A percentile compares a stretch with the other conserved stretches of the same genome.
Conservation (phyloP, 192 early-diverging fungal genomes). For the Coemansia sp. region DNA sequence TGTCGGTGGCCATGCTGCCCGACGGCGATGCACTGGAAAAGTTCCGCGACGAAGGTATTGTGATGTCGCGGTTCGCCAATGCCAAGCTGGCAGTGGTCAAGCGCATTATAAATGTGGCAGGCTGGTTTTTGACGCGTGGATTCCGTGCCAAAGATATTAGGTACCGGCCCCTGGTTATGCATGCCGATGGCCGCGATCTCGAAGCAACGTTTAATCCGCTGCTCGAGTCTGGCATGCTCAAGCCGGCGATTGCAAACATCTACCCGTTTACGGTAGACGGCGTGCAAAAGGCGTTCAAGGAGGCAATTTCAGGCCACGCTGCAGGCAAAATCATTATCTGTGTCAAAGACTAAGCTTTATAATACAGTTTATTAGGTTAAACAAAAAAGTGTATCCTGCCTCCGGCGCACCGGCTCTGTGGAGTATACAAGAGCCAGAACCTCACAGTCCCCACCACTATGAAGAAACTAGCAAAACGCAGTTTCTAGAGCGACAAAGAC, state of each 20-base stretch:
- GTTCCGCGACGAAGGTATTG: conserved; percentile 5
- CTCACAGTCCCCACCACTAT: neutral
- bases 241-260: conserved; percentile 41
- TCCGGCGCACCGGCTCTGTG: conserved; percentile 5
- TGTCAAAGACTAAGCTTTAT: conserved; percentile 29
- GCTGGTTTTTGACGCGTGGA: conserved; percentile 20
- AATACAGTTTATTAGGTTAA: too few species aligned
- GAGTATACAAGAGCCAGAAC: neutral
- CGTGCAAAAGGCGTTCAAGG: conserved; percentile 36
- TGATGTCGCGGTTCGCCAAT: neutral
- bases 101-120: neutral
- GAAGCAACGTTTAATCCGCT: conserved; percentile 46
- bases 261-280: conserved; percentile 46
- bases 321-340: conserved; percentile 53
- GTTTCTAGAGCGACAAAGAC: neutral
- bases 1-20: conserved; percentile 38
- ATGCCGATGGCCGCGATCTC: conserved; percentile 31
- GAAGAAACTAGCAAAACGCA: neutral
- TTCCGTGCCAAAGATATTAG: conserved; percentile 23
- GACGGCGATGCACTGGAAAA: conserved; percentile 20
- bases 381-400: conserved; percentile 1
- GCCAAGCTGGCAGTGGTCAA: conserved; percentile 18
- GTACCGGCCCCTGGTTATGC: conserved; percentile 27
- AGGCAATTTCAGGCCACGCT: conserved; percentile 46
- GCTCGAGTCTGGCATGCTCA: conserved; percentile 28